Evolutionary conservation across 495 filamentous ascomycete genomes (phyloP).

Genomic region (Xylaria nigripes): DNA sequence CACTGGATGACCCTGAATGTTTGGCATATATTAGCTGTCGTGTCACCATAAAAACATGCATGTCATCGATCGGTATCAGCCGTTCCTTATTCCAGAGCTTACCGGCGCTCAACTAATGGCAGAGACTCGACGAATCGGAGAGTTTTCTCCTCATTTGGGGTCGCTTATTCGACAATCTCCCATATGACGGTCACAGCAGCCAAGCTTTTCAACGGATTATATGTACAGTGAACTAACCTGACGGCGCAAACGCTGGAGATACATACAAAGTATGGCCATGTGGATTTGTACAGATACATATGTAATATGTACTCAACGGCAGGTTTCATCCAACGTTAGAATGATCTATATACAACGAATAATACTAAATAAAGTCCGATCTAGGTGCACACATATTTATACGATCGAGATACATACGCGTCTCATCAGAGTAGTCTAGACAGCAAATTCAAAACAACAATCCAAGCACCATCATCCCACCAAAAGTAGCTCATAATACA

Average conservation of each 20-base stretch:
- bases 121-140: not conserved
- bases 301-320: constrained; percentile 2
- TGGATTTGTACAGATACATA: not conserved
- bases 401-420: not conserved
- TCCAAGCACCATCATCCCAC: not conserved
- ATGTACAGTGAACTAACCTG: too few species aligned
- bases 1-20: not conserved
- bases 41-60: not conserved
- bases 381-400: not conserved
- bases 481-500: not conserved
- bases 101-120: not conserved
- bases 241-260: too few species aligned
- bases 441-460: too few species aligned
- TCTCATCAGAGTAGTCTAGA: too few species aligned
- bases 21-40: not conserved
- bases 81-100: not conserved
- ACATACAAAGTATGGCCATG: not conserved
- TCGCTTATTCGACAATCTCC: not conserved
- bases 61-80: not conserved
- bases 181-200: too few species aligned
- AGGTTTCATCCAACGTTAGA: not conserved
- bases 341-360: constrained; percentile 7
- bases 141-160: too few species aligned
- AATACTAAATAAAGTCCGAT: not conserved
- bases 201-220: too few species aligned